Base-by-base conservation (phyloP, 2,329 filamentous ascomycete species). In the Trichoderma sp. region DNA sequence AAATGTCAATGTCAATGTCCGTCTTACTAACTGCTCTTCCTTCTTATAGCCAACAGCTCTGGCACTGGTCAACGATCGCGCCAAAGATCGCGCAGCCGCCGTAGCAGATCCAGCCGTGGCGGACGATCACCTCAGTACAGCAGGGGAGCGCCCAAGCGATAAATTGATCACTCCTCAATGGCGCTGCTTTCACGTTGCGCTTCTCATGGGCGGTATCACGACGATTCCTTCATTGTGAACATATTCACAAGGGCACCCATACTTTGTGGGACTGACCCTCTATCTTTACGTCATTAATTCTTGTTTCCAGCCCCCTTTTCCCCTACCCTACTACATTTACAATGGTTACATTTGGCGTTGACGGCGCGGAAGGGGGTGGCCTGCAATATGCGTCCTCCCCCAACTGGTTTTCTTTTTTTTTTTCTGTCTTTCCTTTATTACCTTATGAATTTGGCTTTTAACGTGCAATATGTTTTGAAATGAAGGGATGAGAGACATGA, bases 41-140 rank as follows among this genome's bases (percentile, higher is more conserved):
- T 20, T 47, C 47, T 61, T 43, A 6, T 11, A 68, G 66, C 72
- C 85, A 85, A 83, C 78, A 86, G 84, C 76, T 79, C 80, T 64
- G 85, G 84, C 77, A 84, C 83, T 26, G 84, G 83, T 64, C 80
- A 82, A 75, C 81, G 84, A 78, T 85, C 80, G 32, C 76, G 76
- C 11, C 47, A 63, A 26, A 81, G 84, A 78, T 84, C 80, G 32
- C 76, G 76, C 39, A 80, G 76, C 58, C 76, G 78, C 47, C 77
- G 78, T 47, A 80, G 79, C 32, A 75, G 79, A 68, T 77, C 78
- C 47, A 80, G 78, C 68, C 77, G 80, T 28, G 76, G 76, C 34
- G 68, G 75, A 28, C 77, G 76, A 74, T 80, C 80, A 73, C 81
- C 79, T n/a, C 75, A 79, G 63, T 79, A 81, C 74, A 78, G 76